phyloP scores from a whole-genome alignment of 352 stramenopile species.

The Globisporangium parvum region DNA sequence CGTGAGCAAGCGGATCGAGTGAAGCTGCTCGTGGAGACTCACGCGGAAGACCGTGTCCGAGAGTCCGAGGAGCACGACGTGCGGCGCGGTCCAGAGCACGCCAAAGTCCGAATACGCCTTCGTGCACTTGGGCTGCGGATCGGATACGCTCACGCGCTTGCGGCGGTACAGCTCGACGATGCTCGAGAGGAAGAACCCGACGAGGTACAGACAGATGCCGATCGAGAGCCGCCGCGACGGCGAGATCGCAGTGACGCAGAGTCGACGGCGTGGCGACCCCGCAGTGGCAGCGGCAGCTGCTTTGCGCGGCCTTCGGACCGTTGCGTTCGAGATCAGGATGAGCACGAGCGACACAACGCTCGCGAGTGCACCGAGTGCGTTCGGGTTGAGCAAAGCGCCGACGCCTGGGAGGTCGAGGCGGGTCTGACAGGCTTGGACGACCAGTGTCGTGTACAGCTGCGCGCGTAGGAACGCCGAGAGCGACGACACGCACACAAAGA shows the following conservation, averaged over 20 bases:
- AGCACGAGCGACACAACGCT: conserved; percentile 15
- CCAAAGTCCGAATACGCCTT: conserved; percentile 35
- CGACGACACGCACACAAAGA: conserved; percentile 33
- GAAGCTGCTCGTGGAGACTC: conserved; percentile 46
- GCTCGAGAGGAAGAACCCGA: conserved; percentile 63
- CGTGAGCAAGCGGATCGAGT: conserved; percentile 26
- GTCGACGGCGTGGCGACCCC: not conserved
- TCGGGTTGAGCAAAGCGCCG: conserved; percentile 29
- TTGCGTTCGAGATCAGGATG: conserved; percentile 13
- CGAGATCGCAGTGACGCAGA: conserved; percentile 11
- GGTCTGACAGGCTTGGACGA: conserved; percentile 63
- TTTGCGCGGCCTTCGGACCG: not conserved
- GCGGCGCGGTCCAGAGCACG: conserved; percentile 49
- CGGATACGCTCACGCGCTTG: conserved; percentile 18
- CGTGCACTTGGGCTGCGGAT: conserved; percentile 17
- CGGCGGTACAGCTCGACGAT: conserved; percentile 76
- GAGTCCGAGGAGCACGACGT: conserved; percentile 43
- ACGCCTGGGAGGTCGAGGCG: conserved; percentile 26
- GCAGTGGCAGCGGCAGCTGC: not conserved
- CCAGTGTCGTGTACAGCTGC: conserved; percentile 62
- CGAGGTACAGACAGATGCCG: conserved; percentile 47
- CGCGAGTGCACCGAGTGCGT: conserved; percentile 19
- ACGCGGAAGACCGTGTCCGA: conserved; percentile 63
- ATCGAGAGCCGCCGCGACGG: conserved; percentile 36
- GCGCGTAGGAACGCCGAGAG: conserved; percentile 61